Conservation (phyloP, 495 filamentous ascomycete genomes). For the Endocarpon pusillum region DNA sequence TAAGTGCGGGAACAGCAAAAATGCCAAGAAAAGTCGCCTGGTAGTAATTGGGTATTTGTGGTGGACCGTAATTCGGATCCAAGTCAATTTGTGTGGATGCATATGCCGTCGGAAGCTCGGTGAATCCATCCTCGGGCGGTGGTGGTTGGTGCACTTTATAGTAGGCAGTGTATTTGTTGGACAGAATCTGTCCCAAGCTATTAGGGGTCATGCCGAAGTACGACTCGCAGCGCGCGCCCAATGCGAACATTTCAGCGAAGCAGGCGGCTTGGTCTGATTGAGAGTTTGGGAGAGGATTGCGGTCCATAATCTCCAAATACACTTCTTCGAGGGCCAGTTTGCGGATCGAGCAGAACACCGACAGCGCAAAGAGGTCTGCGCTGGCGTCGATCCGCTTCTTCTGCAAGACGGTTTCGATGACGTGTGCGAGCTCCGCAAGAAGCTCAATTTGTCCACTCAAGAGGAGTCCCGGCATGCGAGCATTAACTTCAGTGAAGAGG, state of each 20-base stretch:
- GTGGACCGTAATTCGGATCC: slow-evolving; percentile 21
- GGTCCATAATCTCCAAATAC: slow-evolving; percentile 25
- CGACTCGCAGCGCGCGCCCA: slow-evolving; percentile 25
- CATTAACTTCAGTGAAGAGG: slow-evolving; percentile 18
- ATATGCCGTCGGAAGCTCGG: slow-evolving; percentile 19
- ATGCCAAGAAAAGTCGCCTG: slow-evolving; percentile 21
- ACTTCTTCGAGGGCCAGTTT: slow-evolving; percentile 26
- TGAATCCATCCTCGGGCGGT: slow-evolving; percentile 17
- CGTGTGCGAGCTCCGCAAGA: slow-evolving; percentile 11
- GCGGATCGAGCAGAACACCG: slow-evolving; percentile 24
- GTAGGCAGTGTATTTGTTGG: slow-evolving; percentile 23
- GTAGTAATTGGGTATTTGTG: slow-evolving; percentile 9
- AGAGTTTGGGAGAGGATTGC: slow-evolving; percentile 25
- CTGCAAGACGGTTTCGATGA: slow-evolving; percentile 9
- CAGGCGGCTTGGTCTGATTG: slow-evolving; percentile 25
- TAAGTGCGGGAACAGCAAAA: slow-evolving; percentile 26
- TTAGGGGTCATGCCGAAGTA: slow-evolving; percentile 27
- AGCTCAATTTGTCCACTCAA: slow-evolving; percentile 10
- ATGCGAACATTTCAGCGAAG: slow-evolving; percentile 26
- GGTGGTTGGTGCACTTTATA: slow-evolving; percentile 16
- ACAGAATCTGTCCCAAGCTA: slow-evolving; percentile 22
- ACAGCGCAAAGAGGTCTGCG: slow-evolving; percentile 23
- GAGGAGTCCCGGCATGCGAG: slow-evolving; percentile 11
- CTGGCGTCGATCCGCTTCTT: slow-evolving; percentile 15
- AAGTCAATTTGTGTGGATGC: slow-evolving; percentile 14